These are phyloP conservation scores for Zalerion maritima DNA, from an alignment of 495 filamentous ascomycete genomes.

Conservation along the genomic window DNA sequence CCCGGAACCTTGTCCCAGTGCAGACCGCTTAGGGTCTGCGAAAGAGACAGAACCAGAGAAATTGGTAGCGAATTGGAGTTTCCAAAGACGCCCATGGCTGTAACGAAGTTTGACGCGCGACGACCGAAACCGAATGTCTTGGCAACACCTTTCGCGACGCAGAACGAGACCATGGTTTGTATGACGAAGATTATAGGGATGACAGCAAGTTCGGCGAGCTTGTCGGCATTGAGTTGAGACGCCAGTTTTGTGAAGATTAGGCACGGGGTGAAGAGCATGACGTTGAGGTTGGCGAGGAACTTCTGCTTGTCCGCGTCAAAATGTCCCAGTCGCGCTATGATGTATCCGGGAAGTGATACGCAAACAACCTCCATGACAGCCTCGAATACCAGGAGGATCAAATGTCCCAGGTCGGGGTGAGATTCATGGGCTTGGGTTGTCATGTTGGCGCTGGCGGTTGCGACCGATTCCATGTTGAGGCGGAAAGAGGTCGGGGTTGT, in stretches of 20 bases:
- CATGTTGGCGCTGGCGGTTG: slow-evolving; percentile 18
- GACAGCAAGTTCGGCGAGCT: slow-evolving; percentile 75
- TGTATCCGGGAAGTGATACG: slow-evolving; percentile 89
- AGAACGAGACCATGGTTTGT: slow-evolving; percentile 72
- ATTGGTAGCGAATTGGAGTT: slow-evolving; percentile 98
- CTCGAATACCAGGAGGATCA: slow-evolving; percentile 83
- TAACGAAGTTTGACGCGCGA: slow-evolving; percentile 78
- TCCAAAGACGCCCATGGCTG: slow-evolving; percentile 95
- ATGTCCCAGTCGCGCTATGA: slow-evolving; percentile 76
- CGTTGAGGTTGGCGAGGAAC: slow-evolving; percentile 88
- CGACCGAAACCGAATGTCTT: slow-evolving; percentile 68
- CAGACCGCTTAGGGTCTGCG: slow-evolving; percentile 76
- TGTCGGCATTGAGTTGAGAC: slow-evolving; percentile 83
- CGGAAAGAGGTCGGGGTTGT: slow-evolving; percentile 53
- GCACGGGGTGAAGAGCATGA: slow-evolving; percentile 87
- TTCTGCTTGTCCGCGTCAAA: slow-evolving; percentile 93
- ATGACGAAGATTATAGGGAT: slow-evolving; percentile 88
- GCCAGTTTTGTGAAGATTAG: slow-evolving; percentile 96
- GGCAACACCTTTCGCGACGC: slow-evolving; percentile 52
- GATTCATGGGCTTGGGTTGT: slow-evolving; percentile 25
- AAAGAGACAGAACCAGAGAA: slow-evolving; percentile 85
- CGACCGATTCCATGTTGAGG: slow-evolving; percentile 29
- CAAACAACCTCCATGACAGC: slow-evolving; percentile 93
- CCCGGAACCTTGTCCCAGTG: slow-evolving; percentile 85
- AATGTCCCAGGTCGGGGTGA: slow-evolving; percentile 51